phyloP scores from a whole-genome alignment of 176 grass and related monocot species.

The Hsuehochloa calcarea region DNA sequence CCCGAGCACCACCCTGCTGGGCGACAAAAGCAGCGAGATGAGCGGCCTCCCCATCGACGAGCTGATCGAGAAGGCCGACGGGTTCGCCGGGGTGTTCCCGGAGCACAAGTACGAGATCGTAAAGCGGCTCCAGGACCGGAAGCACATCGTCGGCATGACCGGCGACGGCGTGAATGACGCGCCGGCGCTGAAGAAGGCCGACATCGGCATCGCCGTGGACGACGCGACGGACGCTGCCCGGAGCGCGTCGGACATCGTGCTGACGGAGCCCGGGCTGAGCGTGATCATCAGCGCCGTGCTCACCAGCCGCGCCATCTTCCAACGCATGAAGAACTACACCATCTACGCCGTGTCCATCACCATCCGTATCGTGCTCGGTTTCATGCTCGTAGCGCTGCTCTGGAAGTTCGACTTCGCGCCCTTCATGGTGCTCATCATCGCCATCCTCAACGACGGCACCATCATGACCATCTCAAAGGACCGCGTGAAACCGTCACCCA shows the following conservation, averaged over 20 bases:
- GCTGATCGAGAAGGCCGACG: slow-evolving; percentile 97
- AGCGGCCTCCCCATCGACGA: slow-evolving; percentile 65
- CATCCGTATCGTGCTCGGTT: slow-evolving; percentile 90
- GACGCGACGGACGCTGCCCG: slow-evolving; percentile 89
- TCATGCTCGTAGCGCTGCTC: slow-evolving; percentile 85
- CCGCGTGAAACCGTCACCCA: slow-evolving; percentile 83
- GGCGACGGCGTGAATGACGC: slow-evolving; percentile 97
- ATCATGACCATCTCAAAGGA: slow-evolving; percentile 99
- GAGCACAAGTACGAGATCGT: slow-evolving; percentile 99
- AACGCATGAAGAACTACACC: slow-evolving; percentile 99
- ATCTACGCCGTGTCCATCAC: slow-evolving; percentile 99
- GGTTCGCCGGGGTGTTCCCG: slow-evolving; percentile 88
- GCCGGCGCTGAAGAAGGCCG: slow-evolving; percentile 94
- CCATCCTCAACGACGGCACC: slow-evolving; percentile 97
- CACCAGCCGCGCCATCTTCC: slow-evolving; percentile 90
- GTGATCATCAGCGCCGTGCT: slow-evolving; percentile 96
- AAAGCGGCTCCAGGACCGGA: slow-evolving; percentile 88
- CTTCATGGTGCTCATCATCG: slow-evolving; percentile 97
- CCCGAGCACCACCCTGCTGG: slow-evolving; percentile 74
- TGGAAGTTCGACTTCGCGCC: slow-evolving; percentile 98
- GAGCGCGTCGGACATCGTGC: slow-evolving; percentile 91
- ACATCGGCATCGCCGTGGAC: slow-evolving; percentile 91
- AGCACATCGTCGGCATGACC: slow-evolving; percentile 99
- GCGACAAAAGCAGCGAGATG: slow-evolving; percentile 59
- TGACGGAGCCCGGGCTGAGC: slow-evolving; percentile 95